Evolutionary conservation across 371 early-diverging fungal genomes (phyloP).

Genomic region (Mortierella sp.): DNA sequence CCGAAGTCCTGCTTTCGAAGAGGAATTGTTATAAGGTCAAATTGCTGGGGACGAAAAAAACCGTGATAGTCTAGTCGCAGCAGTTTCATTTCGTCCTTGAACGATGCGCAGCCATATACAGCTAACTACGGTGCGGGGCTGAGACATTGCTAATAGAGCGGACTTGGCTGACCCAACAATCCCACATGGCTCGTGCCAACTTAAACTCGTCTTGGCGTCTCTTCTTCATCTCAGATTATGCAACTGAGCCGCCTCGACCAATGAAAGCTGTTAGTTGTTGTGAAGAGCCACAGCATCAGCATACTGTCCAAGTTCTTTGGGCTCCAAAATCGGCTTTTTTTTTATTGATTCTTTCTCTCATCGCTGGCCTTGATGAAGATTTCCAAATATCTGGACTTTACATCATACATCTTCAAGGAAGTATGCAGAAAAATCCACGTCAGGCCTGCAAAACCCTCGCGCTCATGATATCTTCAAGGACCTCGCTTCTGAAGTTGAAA

Average conservation of each 20-base stretch:
- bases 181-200: neutral
- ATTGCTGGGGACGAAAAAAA: constrained; percentile 12
- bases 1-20: constrained; percentile 23
- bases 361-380: constrained; percentile 9
- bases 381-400: constrained; percentile 13
- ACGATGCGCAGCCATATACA: constrained; percentile 18
- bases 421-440: constrained; percentile 23
- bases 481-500: constrained; percentile 2
- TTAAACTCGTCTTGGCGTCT: constrained; percentile 8
- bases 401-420: constrained; percentile 7
- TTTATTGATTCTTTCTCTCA: constrained; percentile 20
- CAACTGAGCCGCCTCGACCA: constrained; percentile 9
- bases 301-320: constrained; percentile 11
- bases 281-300: constrained; percentile 18
- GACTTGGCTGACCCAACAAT: constrained; percentile 5
- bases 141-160: constrained; percentile 3
- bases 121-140: constrained; percentile 19
- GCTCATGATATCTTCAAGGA: constrained; percentile 22
- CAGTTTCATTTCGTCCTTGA: constrained; percentile 24
- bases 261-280: constrained; percentile 14
- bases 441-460: constrained; percentile 19
- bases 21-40: constrained; percentile 18
- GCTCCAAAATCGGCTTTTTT: constrained; percentile 4
- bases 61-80: constrained; percentile 23
- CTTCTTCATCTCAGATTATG: constrained; percentile 13